Evolutionary conservation across 148 eudicot genomes (phyloP).

Genomic region (Fagopyrum tataricum): DNA sequence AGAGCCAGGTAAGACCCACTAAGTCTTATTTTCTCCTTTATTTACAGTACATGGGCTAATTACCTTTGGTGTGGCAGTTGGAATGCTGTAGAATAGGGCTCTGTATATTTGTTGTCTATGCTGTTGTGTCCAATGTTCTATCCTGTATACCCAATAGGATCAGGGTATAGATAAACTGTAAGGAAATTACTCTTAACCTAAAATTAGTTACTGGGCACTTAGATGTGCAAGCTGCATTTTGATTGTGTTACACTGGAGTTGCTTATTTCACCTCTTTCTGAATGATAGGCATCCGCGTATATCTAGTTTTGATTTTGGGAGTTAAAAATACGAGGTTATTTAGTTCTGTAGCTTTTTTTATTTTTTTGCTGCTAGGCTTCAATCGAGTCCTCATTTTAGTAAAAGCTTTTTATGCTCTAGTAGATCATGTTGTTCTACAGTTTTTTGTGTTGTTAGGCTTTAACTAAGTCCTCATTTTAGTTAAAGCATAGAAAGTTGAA

Average conservation of each 20-base stretch:
- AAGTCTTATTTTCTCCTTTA: not conserved
- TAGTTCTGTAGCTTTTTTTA: not conserved
- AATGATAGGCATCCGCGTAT: not conserved
- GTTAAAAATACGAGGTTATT: not conserved
- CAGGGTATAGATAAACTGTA: not conserved
- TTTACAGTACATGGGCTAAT: not conserved
- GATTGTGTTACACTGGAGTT: not conserved
- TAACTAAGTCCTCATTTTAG: not conserved
- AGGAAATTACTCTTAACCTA: not conserved
- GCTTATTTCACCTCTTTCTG: not conserved
- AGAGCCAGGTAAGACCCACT: slow-evolving; percentile 15
- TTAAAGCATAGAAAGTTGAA: too few species aligned
- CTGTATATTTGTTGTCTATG: not conserved
- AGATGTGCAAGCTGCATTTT: not conserved
- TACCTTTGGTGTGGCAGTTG: not conserved
- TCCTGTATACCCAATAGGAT: not conserved
- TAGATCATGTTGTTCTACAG: not conserved
- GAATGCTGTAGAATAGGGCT: not conserved
- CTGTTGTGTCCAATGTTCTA: not conserved
- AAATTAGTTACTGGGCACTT: too few species aligned
- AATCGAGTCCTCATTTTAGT: not conserved
- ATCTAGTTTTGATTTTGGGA: not conserved
- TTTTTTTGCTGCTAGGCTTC: too few species aligned
- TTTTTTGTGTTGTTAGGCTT: not conserved
- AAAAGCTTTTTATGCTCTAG: too few species aligned